Evolutionary conservation across 106 monocot genomes (phyloP).

Genomic region (Allium sativum): DNA sequence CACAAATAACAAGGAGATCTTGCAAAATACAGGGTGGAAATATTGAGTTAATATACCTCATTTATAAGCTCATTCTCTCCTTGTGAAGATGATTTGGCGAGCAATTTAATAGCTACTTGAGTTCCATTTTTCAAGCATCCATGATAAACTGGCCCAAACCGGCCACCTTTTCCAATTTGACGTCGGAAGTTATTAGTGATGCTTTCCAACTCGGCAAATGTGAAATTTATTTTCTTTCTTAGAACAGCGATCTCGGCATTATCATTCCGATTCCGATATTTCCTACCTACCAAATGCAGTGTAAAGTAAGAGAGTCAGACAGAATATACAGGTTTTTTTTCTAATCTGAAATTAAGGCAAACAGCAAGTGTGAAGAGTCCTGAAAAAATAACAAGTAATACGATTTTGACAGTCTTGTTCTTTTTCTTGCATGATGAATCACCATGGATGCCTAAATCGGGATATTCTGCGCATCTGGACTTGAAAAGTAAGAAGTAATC

Average conservation of each 20-base stretch:
- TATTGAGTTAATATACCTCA: slow-evolving; percentile 17
- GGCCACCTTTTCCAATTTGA: slow-evolving; percentile 43
- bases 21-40: neutral
- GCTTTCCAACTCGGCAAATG: slow-evolving; percentile 21
- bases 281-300: neutral
- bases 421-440: neutral
- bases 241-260: neutral
- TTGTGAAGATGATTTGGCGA: slow-evolving; percentile 12
- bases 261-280: neutral
- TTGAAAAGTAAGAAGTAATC: no score
- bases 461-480: neutral
- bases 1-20: neutral
- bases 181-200: slow-evolving; percentile 34
- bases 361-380: neutral
- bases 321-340: neutral
- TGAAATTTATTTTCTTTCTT: slow-evolving; percentile 20
- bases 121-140: slow-evolving; percentile 17
- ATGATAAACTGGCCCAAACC: slow-evolving; percentile 47
- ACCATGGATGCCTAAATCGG: neutral
- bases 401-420: neutral
- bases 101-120: slow-evolving; percentile 43
- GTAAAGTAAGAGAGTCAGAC: neutral
- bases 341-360: neutral
- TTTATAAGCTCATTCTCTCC: slow-evolving; percentile 25
- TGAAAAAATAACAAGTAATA: neutral